A percentile compares a stretch with the other conserved stretches of the same genome.
phyloP scores from a whole-genome alignment of 768 basidiomycete species.

The Roridomyces roridus region DNA sequence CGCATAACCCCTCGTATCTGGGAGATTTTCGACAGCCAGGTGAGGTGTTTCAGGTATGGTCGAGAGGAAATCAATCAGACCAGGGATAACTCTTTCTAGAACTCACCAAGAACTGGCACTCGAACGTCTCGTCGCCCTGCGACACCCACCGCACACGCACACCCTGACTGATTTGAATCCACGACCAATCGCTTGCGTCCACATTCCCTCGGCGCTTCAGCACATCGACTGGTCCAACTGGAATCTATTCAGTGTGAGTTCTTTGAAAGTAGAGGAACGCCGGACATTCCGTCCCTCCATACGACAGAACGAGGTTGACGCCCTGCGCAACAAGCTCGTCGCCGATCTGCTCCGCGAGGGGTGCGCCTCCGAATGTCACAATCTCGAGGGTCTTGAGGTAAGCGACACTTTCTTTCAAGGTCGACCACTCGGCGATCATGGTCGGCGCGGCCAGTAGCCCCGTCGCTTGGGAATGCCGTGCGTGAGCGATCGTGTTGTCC shows the following conservation, averaged over 20 bases:
- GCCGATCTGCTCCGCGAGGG: slow-evolving; percentile 42
- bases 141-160: too few relatives aligned
- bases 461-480: slow-evolving; percentile 33
- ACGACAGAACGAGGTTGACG: slow-evolving; percentile 36
- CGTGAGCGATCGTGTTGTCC: slow-evolving; percentile 44
- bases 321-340: slow-evolving; percentile 40
- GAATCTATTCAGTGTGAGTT: neutral
- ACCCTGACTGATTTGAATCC: slow-evolving; percentile 35
- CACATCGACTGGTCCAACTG: slow-evolving; percentile 27
- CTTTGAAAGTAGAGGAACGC: neutral
- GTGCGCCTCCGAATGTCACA: slow-evolving; percentile 40
- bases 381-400: slow-evolving; percentile 32
- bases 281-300: slow-evolving; percentile 47
- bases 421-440: slow-evolving; percentile 46
- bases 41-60: slow-evolving; percentile 37
- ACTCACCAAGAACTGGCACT: slow-evolving; percentile 41
- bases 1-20: slow-evolving; percentile 34
- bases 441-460: slow-evolving; percentile 42
- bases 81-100: neutral
- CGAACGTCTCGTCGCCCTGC: too few relatives aligned
- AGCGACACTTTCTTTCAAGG: slow-evolving; percentile 31
- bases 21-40: slow-evolving; percentile 40
- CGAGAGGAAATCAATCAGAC: slow-evolving; percentile 23
- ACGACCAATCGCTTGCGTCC: slow-evolving; percentile 38
- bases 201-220: slow-evolving; percentile 23